phyloP scores from a whole-genome alignment of 208 protist genomes.

The Vickermania spadyakhi region DNA sequence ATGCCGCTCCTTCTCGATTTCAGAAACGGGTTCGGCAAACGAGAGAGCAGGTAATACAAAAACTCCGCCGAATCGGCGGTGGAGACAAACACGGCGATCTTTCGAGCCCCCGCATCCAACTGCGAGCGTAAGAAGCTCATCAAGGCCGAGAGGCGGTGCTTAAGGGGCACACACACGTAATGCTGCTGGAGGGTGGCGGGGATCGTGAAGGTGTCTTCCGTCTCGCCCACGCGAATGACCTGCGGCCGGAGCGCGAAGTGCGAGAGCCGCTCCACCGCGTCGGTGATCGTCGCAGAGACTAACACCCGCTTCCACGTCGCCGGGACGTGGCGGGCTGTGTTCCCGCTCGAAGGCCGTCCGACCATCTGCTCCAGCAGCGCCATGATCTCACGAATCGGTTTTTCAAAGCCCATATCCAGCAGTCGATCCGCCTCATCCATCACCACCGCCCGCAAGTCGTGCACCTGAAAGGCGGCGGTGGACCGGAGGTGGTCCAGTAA shows the following conservation, averaged over 20 bases:
- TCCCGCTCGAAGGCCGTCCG: constrained; percentile 1
- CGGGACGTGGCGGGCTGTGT: constrained; percentile 78
- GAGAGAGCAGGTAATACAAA: constrained; percentile 92
- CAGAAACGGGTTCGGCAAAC: constrained; percentile 54
- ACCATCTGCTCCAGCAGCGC: constrained; percentile 54
- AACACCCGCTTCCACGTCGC: constrained; percentile 96
- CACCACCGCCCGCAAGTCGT: constrained; percentile 75
- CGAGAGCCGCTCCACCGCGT: constrained; percentile 80
- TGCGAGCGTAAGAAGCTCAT: constrained; percentile 83
- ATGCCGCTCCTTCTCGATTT: constrained; percentile 3
- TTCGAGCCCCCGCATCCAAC: constrained; percentile 91
- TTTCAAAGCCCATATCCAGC: constrained; percentile 99
- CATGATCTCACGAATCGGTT: constrained; percentile 96
- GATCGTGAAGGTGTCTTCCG: constrained; percentile 65
- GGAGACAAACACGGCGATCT: constrained; percentile 97
- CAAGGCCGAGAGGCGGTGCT: constrained; percentile 91
- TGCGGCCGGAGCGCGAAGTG: constrained; percentile 71
- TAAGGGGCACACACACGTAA: constrained; percentile 61
- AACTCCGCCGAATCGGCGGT: constrained; percentile 96
- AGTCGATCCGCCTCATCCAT: constrained; percentile 98
- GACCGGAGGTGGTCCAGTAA: constrained; percentile 85
- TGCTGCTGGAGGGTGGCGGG: constrained; percentile 70
- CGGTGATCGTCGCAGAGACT: constrained; percentile 95
- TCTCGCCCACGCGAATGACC: constrained; percentile 50
- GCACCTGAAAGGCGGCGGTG: constrained; percentile 55